Evolutionary conservation across 1,284 basidiomycete genomes (phyloP), one percentile per base, ranked within the genome.

Genomic region (Ustilago loliicola): DNA sequence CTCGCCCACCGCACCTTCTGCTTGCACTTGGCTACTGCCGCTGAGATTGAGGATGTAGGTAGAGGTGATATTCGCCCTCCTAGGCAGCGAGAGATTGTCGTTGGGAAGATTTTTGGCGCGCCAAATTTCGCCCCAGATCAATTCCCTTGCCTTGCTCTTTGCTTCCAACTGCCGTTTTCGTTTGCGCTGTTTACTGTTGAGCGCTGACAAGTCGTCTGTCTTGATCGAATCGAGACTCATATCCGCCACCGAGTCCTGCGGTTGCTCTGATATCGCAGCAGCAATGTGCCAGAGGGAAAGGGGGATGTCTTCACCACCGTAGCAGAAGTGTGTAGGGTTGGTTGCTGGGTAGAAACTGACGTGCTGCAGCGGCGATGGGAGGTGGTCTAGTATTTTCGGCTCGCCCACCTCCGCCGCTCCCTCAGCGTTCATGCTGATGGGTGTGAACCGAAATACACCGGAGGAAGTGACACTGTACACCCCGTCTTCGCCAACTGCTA

Each of bases 41-140:
- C 40, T 19, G 36, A 73, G 59, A 15, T 47, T 51, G 2, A 83
- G 45, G 17, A 83, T 62, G 58, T 67, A 66, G 3, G 80, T 69
- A n/a, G 55, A 47, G 0, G 79, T 67, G 34, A 83, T 80, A 52
- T 80, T 77, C 8, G 81, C 76, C 15, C 75, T 58, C 38, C 80
- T 61, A 21, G 79, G 80, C 27, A 83, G 48, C 2, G 71, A 75
- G 4, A 83, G 68, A 34, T 71, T 70, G 61, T 83, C 81, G 52
- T 83, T 82, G 27, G 81, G 79, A 27, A 83, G 65, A 30, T 82
- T 80, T 32, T 83, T 83, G 6, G 81, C 80, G 8, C 81, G 56
- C 81, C 81, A 83, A 4, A 82, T 65, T 54, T 83, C 80, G 23
- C 81, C 81, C 76, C 76, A 79, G 15, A 71, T 19, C 15, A 80